A percentile compares a stretch with the other conserved stretches of the same genome.
Evolutionary conservation across 345 rosid species (phyloP).

Genomic region (Arabis hirsuta): DNA sequence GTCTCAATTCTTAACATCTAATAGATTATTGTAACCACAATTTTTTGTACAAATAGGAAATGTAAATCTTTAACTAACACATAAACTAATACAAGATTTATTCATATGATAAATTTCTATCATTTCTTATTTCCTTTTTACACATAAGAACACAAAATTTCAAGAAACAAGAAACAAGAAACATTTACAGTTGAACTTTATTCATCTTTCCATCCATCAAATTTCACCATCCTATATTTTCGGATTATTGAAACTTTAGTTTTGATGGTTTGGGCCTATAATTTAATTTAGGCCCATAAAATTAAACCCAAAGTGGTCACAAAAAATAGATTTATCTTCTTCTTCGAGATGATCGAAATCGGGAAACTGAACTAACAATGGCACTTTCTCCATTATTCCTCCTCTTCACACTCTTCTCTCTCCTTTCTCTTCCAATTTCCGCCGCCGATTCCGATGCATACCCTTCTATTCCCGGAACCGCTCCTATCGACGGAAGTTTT

Average conservation of each 20-base stretch:
- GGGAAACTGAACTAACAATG: slow-evolving; percentile 17
- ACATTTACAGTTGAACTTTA: too few relatives aligned
- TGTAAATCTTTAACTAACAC: slow-evolving; percentile 15
- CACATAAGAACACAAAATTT: too few relatives aligned
- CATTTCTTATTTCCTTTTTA: slow-evolving; percentile 1
- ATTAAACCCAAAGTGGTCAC: background rate
- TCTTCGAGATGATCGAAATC: slow-evolving; percentile 28
- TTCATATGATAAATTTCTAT: background rate
- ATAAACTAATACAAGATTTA: slow-evolving; percentile 3
- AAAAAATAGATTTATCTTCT: background rate
- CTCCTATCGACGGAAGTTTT: slow-evolving; percentile 31
- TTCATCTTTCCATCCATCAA: too few relatives aligned
- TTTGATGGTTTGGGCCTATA: slow-evolving; percentile 3
- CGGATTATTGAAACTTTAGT: background rate
- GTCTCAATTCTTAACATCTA: slow-evolving; percentile 52
- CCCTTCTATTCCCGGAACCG: slow-evolving; percentile 48
- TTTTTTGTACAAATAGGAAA: slow-evolving; percentile 22
- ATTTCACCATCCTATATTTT: too few relatives aligned
- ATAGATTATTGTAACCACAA: slow-evolving; percentile 31
- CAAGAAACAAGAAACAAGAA: too few relatives aligned
- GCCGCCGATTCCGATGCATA: slow-evolving; percentile 37
- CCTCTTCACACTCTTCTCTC: slow-evolving; percentile 35
- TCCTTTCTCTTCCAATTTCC: slow-evolving; percentile 26
- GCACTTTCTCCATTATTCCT: slow-evolving; percentile 29
- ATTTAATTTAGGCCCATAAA: slow-evolving; percentile 5